Conservation (phyloP, 2,329 filamentous ascomycete genomes). For the Penicillium oxalicum region DNA sequence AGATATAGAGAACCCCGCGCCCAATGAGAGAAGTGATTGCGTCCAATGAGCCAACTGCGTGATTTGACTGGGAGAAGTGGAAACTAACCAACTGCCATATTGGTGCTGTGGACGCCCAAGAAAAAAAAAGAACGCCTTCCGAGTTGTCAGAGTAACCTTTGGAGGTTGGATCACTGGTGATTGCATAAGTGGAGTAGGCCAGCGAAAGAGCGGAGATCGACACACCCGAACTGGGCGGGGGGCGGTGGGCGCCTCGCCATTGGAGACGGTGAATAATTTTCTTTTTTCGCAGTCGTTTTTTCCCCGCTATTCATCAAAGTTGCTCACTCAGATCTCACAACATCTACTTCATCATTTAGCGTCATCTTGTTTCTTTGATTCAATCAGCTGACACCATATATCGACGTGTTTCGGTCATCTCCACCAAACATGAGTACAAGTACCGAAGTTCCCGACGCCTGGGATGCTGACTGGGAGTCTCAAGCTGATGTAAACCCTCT, state of each 20-base stretch:
- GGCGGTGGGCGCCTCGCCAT: constrained; percentile 17
- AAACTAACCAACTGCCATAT: constrained; percentile 22
- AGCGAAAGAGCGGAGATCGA: constrained; percentile 12
- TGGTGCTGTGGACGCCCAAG: neutral
- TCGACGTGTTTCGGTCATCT: constrained; percentile 1
- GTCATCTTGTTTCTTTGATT: neutral
- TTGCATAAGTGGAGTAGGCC: neutral
- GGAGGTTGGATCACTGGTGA: neutral
- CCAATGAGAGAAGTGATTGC: too few species aligned
- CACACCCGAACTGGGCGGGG: constrained; percentile 8
- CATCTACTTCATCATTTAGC: neutral
- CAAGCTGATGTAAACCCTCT: constrained; percentile 59
- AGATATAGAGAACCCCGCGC: neutral
- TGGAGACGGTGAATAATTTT: constrained; percentile 15
- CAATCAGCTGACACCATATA: neutral
- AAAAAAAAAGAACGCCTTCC: neutral
- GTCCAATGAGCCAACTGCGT: too few species aligned
- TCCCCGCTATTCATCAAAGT: constrained; percentile 1
- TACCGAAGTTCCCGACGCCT: constrained; percentile 66
- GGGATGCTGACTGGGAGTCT: constrained; percentile 87
- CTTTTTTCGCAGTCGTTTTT: constrained; percentile 9
- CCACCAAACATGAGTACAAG: constrained; percentile 34
- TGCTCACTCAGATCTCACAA: constrained; percentile 12
- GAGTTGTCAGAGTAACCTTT: neutral
- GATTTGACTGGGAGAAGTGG: neutral